Percentiles rank a stretch among this genome's conserved stretches.
Conservation (phyloP, 78 protist species). For the Neovahlkampfia damariscottae region DNA sequence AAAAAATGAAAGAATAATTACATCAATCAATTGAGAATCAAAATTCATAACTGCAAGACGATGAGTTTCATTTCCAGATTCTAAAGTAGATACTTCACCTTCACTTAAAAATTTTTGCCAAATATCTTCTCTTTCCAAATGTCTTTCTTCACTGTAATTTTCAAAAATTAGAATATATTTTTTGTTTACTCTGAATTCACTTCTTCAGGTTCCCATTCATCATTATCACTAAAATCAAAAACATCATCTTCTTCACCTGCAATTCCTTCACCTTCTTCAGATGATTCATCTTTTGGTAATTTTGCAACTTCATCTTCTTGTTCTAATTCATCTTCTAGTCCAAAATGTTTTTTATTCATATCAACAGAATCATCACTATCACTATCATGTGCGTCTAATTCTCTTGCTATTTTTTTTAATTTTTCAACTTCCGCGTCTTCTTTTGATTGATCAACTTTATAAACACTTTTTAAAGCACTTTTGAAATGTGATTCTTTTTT, state of each 20-base stretch:
- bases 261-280: background rate
- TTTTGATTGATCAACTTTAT: background rate
- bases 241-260: background rate
- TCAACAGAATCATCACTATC: background rate
- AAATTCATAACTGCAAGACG: background rate
- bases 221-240: background rate
- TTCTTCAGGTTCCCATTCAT: background rate
- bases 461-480: background rate
- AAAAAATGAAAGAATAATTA: no score
- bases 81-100: background rate
- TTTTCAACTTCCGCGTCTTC: background rate
- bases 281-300: background rate
- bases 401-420: background rate
- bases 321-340: background rate
- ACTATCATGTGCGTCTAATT: background rate
- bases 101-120: background rate
- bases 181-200: background rate
- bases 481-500: background rate
- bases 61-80: background rate
- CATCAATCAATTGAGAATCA: background rate
- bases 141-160: background rate
- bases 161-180: background rate
- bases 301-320: background rate
- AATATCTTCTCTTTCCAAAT: background rate
- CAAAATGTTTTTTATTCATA: background rate